Base-by-base conservation (phyloP, 108 stramenopile species). In the Bacterosira constricta region DNA sequence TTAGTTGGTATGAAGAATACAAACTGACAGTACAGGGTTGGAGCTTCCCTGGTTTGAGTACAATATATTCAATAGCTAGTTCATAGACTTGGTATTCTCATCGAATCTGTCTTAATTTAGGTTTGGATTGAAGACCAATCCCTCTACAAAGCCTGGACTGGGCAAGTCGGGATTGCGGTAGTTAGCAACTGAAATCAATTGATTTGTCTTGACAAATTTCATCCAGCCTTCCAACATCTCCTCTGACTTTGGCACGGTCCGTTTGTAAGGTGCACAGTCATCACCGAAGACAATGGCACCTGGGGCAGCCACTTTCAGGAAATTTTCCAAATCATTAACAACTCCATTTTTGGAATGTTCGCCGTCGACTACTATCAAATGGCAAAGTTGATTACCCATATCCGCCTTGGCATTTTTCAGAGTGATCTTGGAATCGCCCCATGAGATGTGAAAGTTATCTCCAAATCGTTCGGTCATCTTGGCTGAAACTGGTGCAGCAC, bases 261-360 rank as follows among this genome's bases (percentile, higher is more conserved):
- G 32, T 65, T 65, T 65, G 49, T 65, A 65, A 8, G 64, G 64
- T 20, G 50, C 64, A 52, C 64, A 65, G 35, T 52, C 64, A 35
- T 65, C 64, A 20, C 64, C 64, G 25, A 65, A 65, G 10, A 65
- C 64, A 65, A 52, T 35, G 1, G 64, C 64, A 10, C 64, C 64
- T 21, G 47, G 47, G 7, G 18, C 47, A 9, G 64, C 49, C 32
- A 65, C 64, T 29, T 18, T 2, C 18, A 65, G 49, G 21, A 65
- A 52, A 51, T 65, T 51, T 34, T 36, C 31, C 10, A 65, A 20
- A 50, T 65, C 64, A 23, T 49, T 51, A 0, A 65, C 36, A 35
- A 65, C 64, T 20, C 64, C 64, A 13, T 65, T 23, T 51, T 38
- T 65, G 31, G 64, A 52, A 52, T 65, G 64, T 9, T 65, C 64